Percentiles rank a stretch among this genome's conserved stretches.
These are phyloP conservation scores for Punica granatum DNA, from an alignment of 345 rosid species.

Conservation along the genomic window DNA sequence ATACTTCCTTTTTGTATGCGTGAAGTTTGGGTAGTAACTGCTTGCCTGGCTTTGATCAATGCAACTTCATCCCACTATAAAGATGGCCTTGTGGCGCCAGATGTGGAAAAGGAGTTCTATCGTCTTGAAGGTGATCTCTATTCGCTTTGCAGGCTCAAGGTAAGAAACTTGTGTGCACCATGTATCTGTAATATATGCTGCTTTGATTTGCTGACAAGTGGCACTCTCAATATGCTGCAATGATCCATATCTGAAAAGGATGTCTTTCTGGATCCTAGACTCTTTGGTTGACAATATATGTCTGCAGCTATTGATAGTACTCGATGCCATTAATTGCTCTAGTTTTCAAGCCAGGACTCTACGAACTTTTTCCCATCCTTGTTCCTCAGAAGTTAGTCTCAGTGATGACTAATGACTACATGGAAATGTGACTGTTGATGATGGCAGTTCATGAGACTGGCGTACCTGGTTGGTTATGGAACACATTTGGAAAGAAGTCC, in stretches of 20 bases:
- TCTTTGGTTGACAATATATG: background rate
- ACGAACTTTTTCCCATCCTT: background rate
- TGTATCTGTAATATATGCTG: background rate
- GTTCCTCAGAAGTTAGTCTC: background rate
- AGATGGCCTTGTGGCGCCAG: slow-evolving; percentile 56
- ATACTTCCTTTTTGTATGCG: slow-evolving; percentile 69
- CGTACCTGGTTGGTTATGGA: slow-evolving; percentile 88
- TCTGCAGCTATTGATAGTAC: background rate
- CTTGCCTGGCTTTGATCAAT: slow-evolving; percentile 65
- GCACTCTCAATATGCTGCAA: background rate
- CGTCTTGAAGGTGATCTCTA: slow-evolving; percentile 92
- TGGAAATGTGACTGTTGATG: slow-evolving; percentile 19
- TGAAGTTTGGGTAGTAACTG: slow-evolving; percentile 94
- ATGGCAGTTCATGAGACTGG: slow-evolving; percentile 94
- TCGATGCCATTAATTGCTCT: background rate
- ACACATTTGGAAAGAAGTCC: slow-evolving; percentile 88
- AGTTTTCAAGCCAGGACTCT: background rate
- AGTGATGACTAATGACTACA: background rate
- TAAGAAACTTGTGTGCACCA: slow-evolving; percentile 14
- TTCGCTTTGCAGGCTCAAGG: slow-evolving; percentile 90
- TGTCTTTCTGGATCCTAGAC: background rate
- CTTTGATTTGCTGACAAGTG: background rate
- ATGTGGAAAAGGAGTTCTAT: slow-evolving; percentile 86
- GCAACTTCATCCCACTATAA: slow-evolving; percentile 65
- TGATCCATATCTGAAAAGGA: background rate